phyloP scores from a whole-genome alignment of 2,329 filamentous ascomycete species.

The Stemphylium lycopersici region DNA sequence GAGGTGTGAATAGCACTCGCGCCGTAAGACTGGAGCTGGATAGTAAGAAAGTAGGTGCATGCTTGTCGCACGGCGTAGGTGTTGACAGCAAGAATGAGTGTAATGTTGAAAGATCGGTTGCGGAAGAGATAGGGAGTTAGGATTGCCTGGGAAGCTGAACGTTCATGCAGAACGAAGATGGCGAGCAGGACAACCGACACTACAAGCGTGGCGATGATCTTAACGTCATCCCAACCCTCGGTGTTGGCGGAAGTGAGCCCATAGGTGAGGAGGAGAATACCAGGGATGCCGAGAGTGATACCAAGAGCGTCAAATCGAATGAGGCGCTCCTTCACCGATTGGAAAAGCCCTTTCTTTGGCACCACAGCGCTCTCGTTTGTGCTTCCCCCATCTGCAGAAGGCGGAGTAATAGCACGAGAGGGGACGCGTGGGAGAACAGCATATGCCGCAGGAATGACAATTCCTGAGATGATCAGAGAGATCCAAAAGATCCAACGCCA shows the following conservation, averaged over 20 bases:
- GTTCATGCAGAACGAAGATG: not conserved
- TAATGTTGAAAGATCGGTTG: not conserved
- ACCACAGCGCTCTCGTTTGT: not conserved
- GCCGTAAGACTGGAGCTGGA: slow-evolving; percentile 4
- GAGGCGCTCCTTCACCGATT: not conserved
- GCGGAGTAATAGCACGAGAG: not conserved
- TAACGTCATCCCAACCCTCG: slow-evolving; percentile 1
- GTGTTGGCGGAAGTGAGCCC: slow-evolving; percentile 3
- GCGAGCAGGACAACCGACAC: not conserved
- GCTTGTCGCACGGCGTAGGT: slow-evolving; percentile 9
- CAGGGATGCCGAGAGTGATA: not conserved
- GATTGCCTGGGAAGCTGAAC: not conserved
- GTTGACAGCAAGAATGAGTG: not conserved
- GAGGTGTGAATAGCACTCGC: slow-evolving; percentile 7
- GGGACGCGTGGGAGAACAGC: not conserved
- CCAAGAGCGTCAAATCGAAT: slow-evolving; percentile 1
- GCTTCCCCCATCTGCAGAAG: not conserved
- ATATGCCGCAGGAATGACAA: not conserved
- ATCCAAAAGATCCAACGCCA: not conserved
- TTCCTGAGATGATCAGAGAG: not conserved
- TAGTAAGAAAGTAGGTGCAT: slow-evolving; percentile 7
- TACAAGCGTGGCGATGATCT: slow-evolving; percentile 1
- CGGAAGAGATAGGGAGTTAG: not conserved
- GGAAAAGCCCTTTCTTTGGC: not conserved
- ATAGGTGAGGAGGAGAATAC: slow-evolving; percentile 7